Base-by-base conservation (phyloP, 306 rosid genomes). In the Crotalaria pallida region DNA sequence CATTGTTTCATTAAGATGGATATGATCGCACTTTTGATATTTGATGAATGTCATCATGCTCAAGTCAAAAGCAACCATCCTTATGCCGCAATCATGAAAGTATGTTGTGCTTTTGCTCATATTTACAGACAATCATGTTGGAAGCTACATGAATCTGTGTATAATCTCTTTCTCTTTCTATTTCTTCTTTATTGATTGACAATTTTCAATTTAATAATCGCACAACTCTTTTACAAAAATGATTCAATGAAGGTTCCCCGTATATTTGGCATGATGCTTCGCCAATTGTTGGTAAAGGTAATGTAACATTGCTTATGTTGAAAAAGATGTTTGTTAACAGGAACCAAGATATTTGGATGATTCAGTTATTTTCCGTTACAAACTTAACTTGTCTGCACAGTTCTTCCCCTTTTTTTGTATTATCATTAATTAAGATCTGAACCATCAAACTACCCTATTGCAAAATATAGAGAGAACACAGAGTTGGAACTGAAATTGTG, bases 11-110 rank as follows among this genome's bases (percentile, higher is more conserved):
- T 93, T 77, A 88, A 57, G 82, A 93, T 88, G 97, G 97, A 93
- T 72, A 82, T 62, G 58, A 89, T 93, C 81, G 78, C 86, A 12
- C 88, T 93, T 69, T 76, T 93, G 81, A 90, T 93, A 77, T 93
- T 93, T 84, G 97, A 93, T 22, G 98, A 93, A 77, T 93, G 98
- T 22, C 98, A 93, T 84, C 98, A 93, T 50, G 98, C 98, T 75
- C 98, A 93, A 90, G 80, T 80, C 80, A 71, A 80, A 82, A 88
- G 97, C 85, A 80, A 62, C 76, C 98, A 93, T 84, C 73, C 98
- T 45, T 93, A 93, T 81, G 90, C 98, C 17, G 83, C 71, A 76
- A 90, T 93, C 70, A 93, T 93, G 98, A 87, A 81, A 85, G 98
- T 93, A 84, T 76, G 63, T 38, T 43, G 61, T 10, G n/a, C 41